A percentile compares a stretch with the other conserved stretches of the same genome.
Evolutionary conservation across 1,284 basidiomycete species (phyloP).

Genomic region (Coniferiporia weirii): DNA sequence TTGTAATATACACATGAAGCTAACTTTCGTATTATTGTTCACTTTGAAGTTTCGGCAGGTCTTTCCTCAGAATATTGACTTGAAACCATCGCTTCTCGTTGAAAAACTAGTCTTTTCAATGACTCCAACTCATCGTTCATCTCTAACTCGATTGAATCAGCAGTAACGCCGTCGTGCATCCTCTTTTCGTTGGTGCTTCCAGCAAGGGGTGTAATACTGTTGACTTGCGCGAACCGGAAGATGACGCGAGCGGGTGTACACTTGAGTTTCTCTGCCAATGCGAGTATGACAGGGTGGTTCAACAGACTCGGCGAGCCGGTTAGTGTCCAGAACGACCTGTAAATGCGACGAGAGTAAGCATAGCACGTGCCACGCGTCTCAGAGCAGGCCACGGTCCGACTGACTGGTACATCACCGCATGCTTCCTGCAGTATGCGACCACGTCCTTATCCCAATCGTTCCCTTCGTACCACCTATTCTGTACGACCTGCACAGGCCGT

Average conservation of each 20-base stretch:
- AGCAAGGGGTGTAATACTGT: conserved; percentile 56
- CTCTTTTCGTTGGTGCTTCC: conserved; percentile 59
- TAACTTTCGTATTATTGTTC: neutral
- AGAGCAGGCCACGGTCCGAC: conserved; percentile 25
- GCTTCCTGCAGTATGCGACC: conserved; percentile 46
- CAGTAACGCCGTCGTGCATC: conserved; percentile 58
- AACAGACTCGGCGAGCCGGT: conserved; percentile 68
- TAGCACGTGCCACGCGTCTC: neutral
- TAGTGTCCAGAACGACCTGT: conserved; percentile 82
- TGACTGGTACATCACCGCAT: conserved; percentile 69
- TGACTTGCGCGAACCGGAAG: conserved; percentile 60
- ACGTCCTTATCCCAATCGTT: conserved; percentile 71
- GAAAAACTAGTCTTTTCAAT: neutral
- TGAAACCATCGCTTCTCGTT: too few relatives aligned
- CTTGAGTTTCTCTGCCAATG: conserved; percentile 40
- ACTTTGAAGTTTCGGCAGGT: too few relatives aligned
- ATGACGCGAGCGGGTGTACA: conserved; percentile 44
- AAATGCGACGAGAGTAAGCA: conserved; percentile 10
- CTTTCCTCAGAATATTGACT: too few relatives aligned
- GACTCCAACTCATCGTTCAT: neutral
- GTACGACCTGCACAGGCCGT: conserved; percentile 49
- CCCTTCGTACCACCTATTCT: conserved; percentile 79
- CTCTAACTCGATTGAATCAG: conserved; percentile 26
- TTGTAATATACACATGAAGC: neutral
- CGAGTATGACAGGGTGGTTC: conserved; percentile 5